Conservation (phyloP, 1,284 basidiomycete species). For the Athelia psychrophila region DNA sequence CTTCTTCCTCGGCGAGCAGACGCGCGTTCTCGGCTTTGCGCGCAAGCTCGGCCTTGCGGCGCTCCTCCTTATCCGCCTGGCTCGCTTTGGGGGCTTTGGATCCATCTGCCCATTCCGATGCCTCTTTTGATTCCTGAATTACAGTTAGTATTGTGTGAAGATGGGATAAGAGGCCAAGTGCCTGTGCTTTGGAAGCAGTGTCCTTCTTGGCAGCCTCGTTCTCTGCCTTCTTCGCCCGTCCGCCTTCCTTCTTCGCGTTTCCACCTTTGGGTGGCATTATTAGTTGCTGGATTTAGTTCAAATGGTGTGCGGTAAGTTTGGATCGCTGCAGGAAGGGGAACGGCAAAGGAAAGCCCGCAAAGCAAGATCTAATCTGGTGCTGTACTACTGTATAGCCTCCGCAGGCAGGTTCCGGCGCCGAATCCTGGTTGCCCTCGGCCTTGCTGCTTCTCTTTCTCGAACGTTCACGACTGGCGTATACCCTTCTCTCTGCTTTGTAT, state of each 20-base stretch:
- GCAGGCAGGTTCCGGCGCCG: no score
- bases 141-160: not conserved
- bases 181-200: slow-evolving; percentile 56
- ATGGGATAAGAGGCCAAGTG: slow-evolving; percentile 22
- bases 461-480: not conserved
- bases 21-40: slow-evolving; percentile 78
- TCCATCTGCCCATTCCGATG: slow-evolving; percentile 76
- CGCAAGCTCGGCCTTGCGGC: slow-evolving; percentile 69
- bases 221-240: slow-evolving; percentile 90
- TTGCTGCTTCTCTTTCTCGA: not conserved
- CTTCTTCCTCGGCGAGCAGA: slow-evolving; percentile 85
- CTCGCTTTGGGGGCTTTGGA: slow-evolving; percentile 57
- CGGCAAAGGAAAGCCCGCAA: not conserved
- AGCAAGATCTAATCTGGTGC: not conserved
- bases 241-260: slow-evolving; percentile 88
- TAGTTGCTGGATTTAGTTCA: not conserved
- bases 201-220: slow-evolving; percentile 81
- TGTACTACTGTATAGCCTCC: no score
- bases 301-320: slow-evolving; percentile 1
- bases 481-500: not conserved
- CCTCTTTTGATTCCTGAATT: slow-evolving; percentile 72
- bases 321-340: not conserved
- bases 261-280: slow-evolving; percentile 81
- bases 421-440: no score
- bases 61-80: slow-evolving; percentile 76